A percentile compares a stretch with the other conserved stretches of the same genome.
Evolutionary conservation across 371 early-diverging fungal species (phyloP).

Genomic region (Saksenaea oblongispora): DNA sequence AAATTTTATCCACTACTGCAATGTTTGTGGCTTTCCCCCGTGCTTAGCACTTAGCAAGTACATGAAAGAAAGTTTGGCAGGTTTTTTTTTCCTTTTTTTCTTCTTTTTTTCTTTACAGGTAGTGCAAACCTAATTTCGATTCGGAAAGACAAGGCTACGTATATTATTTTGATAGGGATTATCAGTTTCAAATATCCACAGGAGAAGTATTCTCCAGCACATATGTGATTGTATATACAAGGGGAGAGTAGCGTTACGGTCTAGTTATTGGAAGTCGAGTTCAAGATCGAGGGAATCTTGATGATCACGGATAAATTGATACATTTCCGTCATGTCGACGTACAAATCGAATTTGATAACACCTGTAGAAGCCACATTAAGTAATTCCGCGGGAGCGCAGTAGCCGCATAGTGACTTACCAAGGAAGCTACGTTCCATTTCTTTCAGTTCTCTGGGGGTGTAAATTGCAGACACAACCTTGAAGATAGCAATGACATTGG

Average conservation of each 20-base stretch:
- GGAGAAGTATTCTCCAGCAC: too few species aligned
- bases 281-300: constrained; percentile 17
- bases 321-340: constrained; percentile 19
- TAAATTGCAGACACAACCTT: constrained; percentile 49
- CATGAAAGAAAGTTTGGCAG: too few species aligned
- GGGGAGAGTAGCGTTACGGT: not conserved
- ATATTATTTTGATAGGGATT: too few species aligned
- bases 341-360: constrained; percentile 15
- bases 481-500: constrained; percentile 33
- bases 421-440: constrained; percentile 52
- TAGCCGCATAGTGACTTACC: constrained; percentile 17
- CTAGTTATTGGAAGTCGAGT: constrained; percentile 9
- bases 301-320: constrained; percentile 21
- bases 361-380: not conserved
- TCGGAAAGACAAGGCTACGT: too few species aligned
- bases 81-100: too few species aligned
- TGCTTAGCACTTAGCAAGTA: too few species aligned
- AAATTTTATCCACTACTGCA: too few species aligned
- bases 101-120: too few species aligned
- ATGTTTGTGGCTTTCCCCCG: too few species aligned
- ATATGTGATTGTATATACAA: too few species aligned
- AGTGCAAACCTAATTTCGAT: too few species aligned
- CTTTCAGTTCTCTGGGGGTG: constrained; percentile 58
- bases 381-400: not conserved
- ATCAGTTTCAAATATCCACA: too few species aligned